Evolutionary conservation across 2,329 filamentous ascomycete species (phyloP).

Genomic region (Penicillium olsonii): DNA sequence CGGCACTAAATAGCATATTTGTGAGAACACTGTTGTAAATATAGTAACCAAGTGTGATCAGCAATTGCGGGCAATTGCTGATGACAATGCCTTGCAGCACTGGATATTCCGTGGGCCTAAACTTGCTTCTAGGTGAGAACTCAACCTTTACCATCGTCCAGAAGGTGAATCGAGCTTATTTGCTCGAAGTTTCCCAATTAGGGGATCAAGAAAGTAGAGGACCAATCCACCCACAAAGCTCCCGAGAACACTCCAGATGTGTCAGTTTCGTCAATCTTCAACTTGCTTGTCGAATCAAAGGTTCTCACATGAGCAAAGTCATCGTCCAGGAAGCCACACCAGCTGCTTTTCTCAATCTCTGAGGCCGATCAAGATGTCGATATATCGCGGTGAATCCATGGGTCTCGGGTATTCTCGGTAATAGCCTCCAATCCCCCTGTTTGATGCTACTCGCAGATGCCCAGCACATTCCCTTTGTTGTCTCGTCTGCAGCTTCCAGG

Average conservation of each 20-base stretch:
- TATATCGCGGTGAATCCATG: not conserved
- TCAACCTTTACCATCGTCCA: too few species aligned
- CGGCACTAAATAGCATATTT: constrained; percentile 48
- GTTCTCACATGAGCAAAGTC: too few species aligned
- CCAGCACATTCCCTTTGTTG: constrained; percentile 12
- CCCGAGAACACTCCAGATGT: too few species aligned
- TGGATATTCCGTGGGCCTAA: not conserved
- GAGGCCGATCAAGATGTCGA: not conserved
- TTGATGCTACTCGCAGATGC: not conserved
- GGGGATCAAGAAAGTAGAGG: too few species aligned
- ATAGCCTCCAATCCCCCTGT: not conserved
- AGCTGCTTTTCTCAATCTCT: not conserved
- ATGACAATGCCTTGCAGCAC: not conserved
- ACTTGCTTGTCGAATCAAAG: too few species aligned
- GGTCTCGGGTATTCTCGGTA: not conserved
- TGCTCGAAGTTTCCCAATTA: too few species aligned
- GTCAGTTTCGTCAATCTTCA: too few species aligned
- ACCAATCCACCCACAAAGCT: too few species aligned
- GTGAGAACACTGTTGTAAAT: constrained; percentile 43
- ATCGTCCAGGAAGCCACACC: not conserved
- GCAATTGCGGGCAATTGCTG: constrained; percentile 24
- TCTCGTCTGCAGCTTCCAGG: constrained; percentile 16
- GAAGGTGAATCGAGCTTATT: too few species aligned
- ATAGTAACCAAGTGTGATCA: constrained; percentile 38
- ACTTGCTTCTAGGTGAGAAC: too few species aligned